Base-by-base conservation (phyloP, 768 basidiomycete species). In the Tephrocybe rancida region DNA sequence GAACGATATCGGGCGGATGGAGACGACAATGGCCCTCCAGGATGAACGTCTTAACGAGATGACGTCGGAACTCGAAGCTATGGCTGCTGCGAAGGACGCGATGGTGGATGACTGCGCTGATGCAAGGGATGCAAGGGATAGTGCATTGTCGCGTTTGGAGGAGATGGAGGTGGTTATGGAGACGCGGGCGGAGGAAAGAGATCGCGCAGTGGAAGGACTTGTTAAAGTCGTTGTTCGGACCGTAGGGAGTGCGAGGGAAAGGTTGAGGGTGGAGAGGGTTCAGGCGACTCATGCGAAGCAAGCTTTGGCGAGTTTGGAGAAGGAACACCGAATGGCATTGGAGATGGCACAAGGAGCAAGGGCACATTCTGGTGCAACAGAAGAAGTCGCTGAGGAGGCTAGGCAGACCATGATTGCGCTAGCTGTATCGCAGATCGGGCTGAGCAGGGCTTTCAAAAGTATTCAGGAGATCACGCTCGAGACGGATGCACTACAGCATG, bases 101-200 rank as follows among this genome's bases (percentile, higher is more conserved):
- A 90, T 93, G 87, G 82, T 92, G 0, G 90, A 92, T 57, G 91
- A 93, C 63, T 92, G 91, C 61, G 85, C 86, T 3, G 84, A 86
- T 50, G 89, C 88, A 2, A 76, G 91, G 48, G 86, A 86, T 50
- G 81, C 86, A 19, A 77, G 91, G 30, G 87, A 93, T 65, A 77
- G 77, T 22, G 87, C 89, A 4, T 64, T 85, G 38, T 62, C 64
- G 49, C 73, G 71, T 54, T 66, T 80, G 24, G 91, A 92, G 51
- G 68, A 67, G n/a, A 65, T 86, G 54, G 90, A 92, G 60, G 78
- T 84, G 37, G 81, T 83, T 55, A 56, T 82, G 46, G 90, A 70
- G 47, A 53, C 38, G 19, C 65, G 54, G 42, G 39, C 58, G n/a
- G 63, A 64, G 11, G 65, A 72, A 19, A 64, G 69, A 18, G 71